Percentiles rank a stretch among this genome's conserved stretches.
Evolutionary conservation across 129 eudicot species (phyloP).

Genomic region (Apium graveolens): DNA sequence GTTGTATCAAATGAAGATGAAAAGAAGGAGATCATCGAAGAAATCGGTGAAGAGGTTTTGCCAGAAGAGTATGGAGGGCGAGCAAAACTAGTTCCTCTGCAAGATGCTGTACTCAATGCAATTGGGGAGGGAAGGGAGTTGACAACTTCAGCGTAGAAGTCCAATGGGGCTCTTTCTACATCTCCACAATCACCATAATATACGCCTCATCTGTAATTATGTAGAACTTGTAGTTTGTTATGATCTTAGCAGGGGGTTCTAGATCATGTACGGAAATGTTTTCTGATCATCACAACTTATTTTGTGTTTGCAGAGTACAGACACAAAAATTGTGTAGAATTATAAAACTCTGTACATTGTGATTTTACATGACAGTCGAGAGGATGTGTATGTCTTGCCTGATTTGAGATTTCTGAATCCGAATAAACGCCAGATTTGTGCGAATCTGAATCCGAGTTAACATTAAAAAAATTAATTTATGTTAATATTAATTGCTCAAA

Average conservation of each 20-base stretch:
- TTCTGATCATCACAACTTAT: not conserved
- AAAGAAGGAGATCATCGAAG: constrained; percentile 33
- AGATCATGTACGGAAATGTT: not conserved
- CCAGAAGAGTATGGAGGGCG: constrained; percentile 64
- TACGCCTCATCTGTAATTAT: not conserved
- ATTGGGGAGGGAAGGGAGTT: constrained; percentile 12
- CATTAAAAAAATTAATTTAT: no score
- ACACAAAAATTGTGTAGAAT: not conserved
- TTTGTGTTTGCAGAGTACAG: not conserved
- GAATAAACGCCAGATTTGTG: no score
- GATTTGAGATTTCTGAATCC: no score
- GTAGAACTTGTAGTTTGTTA: not conserved
- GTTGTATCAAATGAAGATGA: constrained; percentile 46
- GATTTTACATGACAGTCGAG: no score
- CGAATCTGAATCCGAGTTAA: no score
- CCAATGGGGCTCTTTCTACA: not conserved
- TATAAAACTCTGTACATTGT: no score
- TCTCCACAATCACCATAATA: not conserved
- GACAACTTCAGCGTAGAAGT: not conserved
- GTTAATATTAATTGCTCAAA: no score
- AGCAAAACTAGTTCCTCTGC: constrained; percentile 39
- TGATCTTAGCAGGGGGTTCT: not conserved
- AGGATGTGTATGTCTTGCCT: no score
- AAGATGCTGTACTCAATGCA: constrained; percentile 36
- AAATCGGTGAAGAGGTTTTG: constrained; percentile 49